Base-by-base conservation (phyloP, 2,329 filamentous ascomycete species). In the Arthrobotrys entomopaga region DNA sequence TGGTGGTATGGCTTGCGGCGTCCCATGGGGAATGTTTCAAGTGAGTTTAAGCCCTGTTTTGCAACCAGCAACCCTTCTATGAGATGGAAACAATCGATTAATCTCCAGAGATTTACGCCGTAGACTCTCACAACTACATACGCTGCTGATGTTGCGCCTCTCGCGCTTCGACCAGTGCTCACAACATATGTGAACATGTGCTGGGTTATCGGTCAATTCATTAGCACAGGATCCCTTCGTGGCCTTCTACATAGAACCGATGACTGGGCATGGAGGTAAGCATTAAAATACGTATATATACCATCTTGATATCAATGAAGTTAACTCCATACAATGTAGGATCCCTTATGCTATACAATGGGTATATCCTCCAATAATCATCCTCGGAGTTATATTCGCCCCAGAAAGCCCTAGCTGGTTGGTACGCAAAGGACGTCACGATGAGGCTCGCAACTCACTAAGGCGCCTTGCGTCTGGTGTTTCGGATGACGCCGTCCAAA, bases 401-500 rank as follows among this genome's bases (percentile, higher is more conserved):
- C 90, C 89, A 8, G 89, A 91, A 80, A 89, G 86, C 11, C 89
- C 89, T 1, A 91, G 89, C 89, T 91, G 89, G 89, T 85, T 91
- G 15, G 88, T 92, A 48, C 87, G 90, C 46, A 87, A 85, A 78
- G 88, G 87, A 34, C 84, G 84, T 43, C 82, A 87, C 40, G 86
- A 88, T 7, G 87, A 90, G 10, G 90, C 90, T 29, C 91, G 90
- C 82, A 82, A 83, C 54, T 83, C 89, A 0, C 84, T 92, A 16
- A 83, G 89, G 56, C 87, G 89, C 2, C 83, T 92, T 16, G 91
- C 89, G 3, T 59, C 64, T 3, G 89, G 85, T 78, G 78, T 84
- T 13, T 88, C 92, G 73, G 86, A 89, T 73, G 94, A 94, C 78
- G 87, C 95, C 79, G 87, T 90, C 8, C 90, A 96, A 76, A 91